These are phyloP conservation scores for Jacaranda mimosifolia DNA, from an alignment of 257 asterid species.

Conservation along the genomic window DNA sequence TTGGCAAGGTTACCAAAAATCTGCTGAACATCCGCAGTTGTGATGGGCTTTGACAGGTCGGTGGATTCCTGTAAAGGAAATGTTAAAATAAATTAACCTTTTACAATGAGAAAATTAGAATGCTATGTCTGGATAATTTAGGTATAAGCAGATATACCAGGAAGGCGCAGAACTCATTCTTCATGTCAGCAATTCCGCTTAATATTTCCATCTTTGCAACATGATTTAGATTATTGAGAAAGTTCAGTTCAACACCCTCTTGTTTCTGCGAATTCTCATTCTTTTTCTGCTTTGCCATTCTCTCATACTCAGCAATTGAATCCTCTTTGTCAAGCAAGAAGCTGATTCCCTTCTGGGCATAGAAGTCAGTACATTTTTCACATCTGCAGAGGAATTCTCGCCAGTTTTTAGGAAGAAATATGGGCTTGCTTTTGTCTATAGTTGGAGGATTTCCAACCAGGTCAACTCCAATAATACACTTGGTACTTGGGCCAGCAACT, in stretches of 20 bases:
- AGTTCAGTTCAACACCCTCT: constrained; percentile 55
- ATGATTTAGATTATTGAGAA: constrained; percentile 61
- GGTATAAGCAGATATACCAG: constrained; percentile 47
- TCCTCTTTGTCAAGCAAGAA: constrained; percentile 69
- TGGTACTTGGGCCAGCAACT: constrained; percentile 44
- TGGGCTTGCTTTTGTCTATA: constrained; percentile 47
- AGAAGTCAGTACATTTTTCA: constrained; percentile 52
- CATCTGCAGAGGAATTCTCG: constrained; percentile 65
- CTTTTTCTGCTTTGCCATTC: constrained; percentile 62
- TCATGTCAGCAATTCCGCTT: constrained; percentile 73
- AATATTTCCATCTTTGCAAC: constrained; percentile 62
- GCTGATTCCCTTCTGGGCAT: constrained; percentile 53
- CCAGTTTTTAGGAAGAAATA: constrained; percentile 67
- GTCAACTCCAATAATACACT: constrained; percentile 54
- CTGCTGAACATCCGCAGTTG: constrained; percentile 76
- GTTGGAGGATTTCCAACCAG: constrained; percentile 44
- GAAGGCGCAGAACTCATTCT: constrained; percentile 56
- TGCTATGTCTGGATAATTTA: not conserved
- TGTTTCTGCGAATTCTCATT: constrained; percentile 59
- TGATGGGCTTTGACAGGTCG: constrained; percentile 68
- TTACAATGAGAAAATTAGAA: not conserved
- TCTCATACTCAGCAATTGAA: constrained; percentile 71
- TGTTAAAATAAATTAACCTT: not conserved
- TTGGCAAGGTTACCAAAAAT: constrained; percentile 77
- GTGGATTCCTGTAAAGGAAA: constrained; percentile 58